phyloP scores from a whole-genome alignment of 495 filamentous ascomycete genomes.

The Glutinoglossum americanum region DNA sequence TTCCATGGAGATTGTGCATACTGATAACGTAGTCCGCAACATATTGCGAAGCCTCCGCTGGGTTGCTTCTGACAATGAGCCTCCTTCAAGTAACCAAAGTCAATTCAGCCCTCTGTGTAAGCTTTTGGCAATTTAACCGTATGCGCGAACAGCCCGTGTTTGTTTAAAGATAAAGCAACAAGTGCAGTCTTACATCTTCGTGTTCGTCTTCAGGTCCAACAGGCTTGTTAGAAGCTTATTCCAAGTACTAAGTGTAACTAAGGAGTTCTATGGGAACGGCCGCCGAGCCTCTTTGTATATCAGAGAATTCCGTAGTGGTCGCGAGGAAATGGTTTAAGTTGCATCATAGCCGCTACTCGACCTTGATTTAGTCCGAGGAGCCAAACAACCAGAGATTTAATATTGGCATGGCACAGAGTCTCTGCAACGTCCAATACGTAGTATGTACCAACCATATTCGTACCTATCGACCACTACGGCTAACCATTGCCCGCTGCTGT shows the following conservation, averaged over 20 bases:
- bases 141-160: too few relatives aligned
- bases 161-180: too few relatives aligned
- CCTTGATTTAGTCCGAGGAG: background rate
- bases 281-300: background rate
- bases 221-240: background rate
- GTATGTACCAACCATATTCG: too few relatives aligned
- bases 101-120: background rate
- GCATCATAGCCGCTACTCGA: background rate
- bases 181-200: background rate
- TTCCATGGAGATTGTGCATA: constrained; percentile 16
- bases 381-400: background rate
- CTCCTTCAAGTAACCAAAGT: constrained; percentile 31
- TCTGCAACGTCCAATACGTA: too few relatives aligned
- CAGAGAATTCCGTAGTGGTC: background rate
- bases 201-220: background rate
- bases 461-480: too few relatives aligned
- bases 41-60: constrained; percentile 42
- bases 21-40: constrained; percentile 69
- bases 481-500: too few relatives aligned
- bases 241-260: background rate
- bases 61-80: constrained; percentile 61
- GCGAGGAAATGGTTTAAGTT: background rate
- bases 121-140: too few relatives aligned
- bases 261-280: background rate
- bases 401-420: background rate